phyloP scores from a whole-genome alignment of 345 rosid species.

The Bruguiera sexangula region DNA sequence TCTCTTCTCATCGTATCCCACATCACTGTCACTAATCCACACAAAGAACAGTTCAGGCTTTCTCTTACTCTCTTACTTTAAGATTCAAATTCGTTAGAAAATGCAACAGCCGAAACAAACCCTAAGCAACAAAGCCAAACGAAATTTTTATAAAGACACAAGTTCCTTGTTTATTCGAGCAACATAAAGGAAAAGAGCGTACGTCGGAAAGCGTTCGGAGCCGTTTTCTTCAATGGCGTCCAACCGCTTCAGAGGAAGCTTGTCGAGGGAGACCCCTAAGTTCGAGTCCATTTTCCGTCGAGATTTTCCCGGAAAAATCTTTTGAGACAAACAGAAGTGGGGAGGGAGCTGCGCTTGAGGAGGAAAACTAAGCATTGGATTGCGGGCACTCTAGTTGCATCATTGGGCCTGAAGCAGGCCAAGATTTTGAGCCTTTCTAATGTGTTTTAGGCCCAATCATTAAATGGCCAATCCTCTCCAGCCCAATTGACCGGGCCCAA shows the following conservation, averaged over 20 bases:
- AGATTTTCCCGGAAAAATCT: conserved; percentile 12
- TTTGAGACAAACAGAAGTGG: not conserved
- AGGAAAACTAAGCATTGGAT: no score
- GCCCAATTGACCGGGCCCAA: no score
- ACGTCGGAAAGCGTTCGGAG: conserved; percentile 72
- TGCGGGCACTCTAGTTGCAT: no score
- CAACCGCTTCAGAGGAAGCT: conserved; percentile 77
- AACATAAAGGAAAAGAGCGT: conserved; percentile 18
- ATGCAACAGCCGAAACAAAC: not conserved
- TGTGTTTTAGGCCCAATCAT: no score
- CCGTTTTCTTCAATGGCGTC: conserved; percentile 82
- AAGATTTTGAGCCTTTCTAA: no score
- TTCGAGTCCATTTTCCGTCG: conserved; percentile 47
- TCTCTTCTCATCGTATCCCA: conserved; percentile 74
- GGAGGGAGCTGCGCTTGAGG: no score
- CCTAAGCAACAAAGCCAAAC: not conserved
- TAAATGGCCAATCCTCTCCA: no score
- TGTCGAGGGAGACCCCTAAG: conserved; percentile 68
- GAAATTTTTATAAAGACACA: not conserved
- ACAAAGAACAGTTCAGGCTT: not conserved
- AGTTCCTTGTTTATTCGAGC: not conserved
- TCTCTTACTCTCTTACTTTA: not conserved
- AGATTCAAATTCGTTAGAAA: not conserved
- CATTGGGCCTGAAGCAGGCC: no score
- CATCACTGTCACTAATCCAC: conserved; percentile 42